These are phyloP conservation scores for Eremochloa ophiuroides DNA, from an alignment of 176 grass and related monocot genomes.

Conservation along the genomic window DNA sequence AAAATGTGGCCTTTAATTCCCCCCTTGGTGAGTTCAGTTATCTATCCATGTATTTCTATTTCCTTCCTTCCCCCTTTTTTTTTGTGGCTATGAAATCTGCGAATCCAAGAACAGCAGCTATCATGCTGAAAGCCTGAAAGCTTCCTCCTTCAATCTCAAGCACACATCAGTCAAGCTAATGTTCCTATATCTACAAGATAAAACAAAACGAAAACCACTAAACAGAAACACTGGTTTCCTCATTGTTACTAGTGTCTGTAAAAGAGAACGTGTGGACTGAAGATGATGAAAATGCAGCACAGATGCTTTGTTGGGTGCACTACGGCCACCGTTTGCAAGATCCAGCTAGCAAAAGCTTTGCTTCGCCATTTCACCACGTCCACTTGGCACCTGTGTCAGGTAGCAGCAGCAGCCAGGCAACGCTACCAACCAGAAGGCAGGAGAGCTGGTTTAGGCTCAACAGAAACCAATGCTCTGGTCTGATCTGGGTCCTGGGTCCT, in stretches of 20 bases:
- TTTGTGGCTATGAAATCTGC: neutral
- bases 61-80: neutral
- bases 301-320: neutral
- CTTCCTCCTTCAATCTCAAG: neutral
- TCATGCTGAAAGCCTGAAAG: no score
- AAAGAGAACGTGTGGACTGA: neutral
- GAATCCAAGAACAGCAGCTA: neutral
- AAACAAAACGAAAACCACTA: neutral
- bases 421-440: neutral
- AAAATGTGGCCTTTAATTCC: neutral
- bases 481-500: no score
- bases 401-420: neutral
- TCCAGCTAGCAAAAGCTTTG: neutral
- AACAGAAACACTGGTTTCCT: neutral
- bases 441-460: neutral
- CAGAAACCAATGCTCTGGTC: neutral
- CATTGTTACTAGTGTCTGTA: neutral
- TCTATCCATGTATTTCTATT: neutral
- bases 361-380: neutral
- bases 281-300: neutral
- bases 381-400: constrained; percentile 8
- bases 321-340: neutral
- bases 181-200: no score
- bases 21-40: neutral
- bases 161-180: no score